Evolutionary conservation across 1,284 basidiomycete species (phyloP).

Genomic region (Phylloboletellus chloephorus): DNA sequence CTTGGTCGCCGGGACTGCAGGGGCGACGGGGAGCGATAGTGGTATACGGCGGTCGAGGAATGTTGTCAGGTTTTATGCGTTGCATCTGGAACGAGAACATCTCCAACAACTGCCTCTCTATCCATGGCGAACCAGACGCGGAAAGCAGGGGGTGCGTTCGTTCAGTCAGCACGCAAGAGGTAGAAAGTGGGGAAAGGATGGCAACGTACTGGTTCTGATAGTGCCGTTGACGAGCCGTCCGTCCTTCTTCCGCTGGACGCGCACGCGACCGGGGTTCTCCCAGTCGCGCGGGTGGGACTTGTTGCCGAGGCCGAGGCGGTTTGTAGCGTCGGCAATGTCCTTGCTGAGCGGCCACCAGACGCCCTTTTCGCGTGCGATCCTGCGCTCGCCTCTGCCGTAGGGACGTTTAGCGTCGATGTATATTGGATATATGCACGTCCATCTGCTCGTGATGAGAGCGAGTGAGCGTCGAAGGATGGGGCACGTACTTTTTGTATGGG

Average conservation of each 20-base stretch:
- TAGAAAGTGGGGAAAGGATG: conserved; percentile 4
- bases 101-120: conserved; percentile 83
- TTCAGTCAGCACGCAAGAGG: background rate
- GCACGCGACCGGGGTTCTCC: conserved; percentile 92
- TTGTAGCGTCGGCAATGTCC: conserved; percentile 84
- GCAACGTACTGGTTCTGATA: conserved; percentile 74
- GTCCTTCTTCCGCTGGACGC: conserved; percentile 86
- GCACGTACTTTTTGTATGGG: conserved; percentile 68
- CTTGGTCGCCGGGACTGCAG: conserved; percentile 24
- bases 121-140: conserved; percentile 2
- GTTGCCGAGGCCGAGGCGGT: conserved; percentile 68
- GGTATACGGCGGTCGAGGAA: conserved; percentile 63
- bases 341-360: conserved; percentile 95
- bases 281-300: conserved; percentile 93
- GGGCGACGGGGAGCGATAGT: conserved; percentile 18
- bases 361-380: conserved; percentile 73
- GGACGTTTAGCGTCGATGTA: conserved; percentile 95
- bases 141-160: no score
- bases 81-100: conserved; percentile 75
- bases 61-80: conserved; percentile 61
- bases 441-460: conserved; percentile 44
- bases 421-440: conserved; percentile 94
- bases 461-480: background rate
- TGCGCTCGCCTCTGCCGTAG: conserved; percentile 75
- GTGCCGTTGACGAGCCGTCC: conserved; percentile 64